Base-by-base conservation (phyloP, 2,329 filamentous ascomycete species). In the Pseudocercospora crystallina region DNA sequence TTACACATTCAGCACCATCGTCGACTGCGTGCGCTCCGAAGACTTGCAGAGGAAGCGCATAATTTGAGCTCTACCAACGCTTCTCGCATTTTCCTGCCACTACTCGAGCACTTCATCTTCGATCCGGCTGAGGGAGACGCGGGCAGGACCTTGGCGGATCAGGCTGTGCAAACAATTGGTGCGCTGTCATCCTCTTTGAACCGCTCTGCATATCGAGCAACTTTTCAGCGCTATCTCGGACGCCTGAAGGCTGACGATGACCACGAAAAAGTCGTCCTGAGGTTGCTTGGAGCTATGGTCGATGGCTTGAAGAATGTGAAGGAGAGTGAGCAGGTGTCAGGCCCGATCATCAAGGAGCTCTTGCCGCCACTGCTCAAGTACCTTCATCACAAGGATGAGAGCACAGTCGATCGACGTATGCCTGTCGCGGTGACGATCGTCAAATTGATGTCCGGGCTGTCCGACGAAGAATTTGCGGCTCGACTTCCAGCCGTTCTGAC, bases 61-160 rank as follows among this genome's bases (percentile, higher is more conserved):
- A 77, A 82, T 42, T 75, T 99, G 52, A 80, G 80, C 54, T 87
- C 89, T 62, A 83, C 83, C 45, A 95, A 95, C 63, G 79, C 95
- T 56, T 85, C 86, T 51, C 86, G 92, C 13, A 87, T 96, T 64
- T 89, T 97, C 65, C 82, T 99, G 35, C 95, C 94, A 0, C 77
- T 99, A 14, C 78, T 97, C 8, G 94, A 99, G 66, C 91, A 96
- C 66, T 97, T 96, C 65, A 86, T 96, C 17, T 92, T 96, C 65
- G 87, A 90, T 51, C 83, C 87, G 53, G 82, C 81, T 4, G 87
- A 90, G 41, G 90, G 96, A 66, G 90, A 84, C 53, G 76, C 74
- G 40, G 78, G 90, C 32, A 87, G 95, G 60, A 92, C 90, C 43
- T 77, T 97, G 46, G 85, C 90, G 43, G 90, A 90, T 12, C 90